Evolutionary conservation across 164 flowering plant genomes (phyloP).

Genomic region (Chimonanthus salicifolius): DNA sequence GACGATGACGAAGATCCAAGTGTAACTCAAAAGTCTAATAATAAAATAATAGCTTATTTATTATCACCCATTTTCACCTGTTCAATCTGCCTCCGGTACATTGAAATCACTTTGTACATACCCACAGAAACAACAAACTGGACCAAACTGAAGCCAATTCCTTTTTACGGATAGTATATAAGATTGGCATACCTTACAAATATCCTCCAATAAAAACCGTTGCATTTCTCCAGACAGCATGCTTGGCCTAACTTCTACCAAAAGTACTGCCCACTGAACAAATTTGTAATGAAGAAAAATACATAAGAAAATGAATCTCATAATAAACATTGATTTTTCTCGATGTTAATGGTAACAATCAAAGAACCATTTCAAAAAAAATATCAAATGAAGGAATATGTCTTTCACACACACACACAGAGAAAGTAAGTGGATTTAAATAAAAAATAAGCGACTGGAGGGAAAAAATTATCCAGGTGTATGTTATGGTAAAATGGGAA

Average conservation of each 20-base stretch:
- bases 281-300: not conserved
- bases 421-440: no score
- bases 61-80: no score
- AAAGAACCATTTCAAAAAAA: not conserved
- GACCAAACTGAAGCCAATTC: no score
- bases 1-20: no score
- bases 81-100: no score
- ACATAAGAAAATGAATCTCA: not conserved
- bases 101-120: no score
- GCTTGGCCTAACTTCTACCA: constrained; percentile 73
- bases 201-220: constrained; percentile 63
- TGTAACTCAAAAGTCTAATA: no score
- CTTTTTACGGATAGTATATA: no score
- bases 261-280: constrained; percentile 60
- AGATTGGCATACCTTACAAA: constrained; percentile 41
- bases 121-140: no score
- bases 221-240: constrained; percentile 75
- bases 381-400: not conserved
- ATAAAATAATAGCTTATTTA: no score
- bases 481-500: not conserved
- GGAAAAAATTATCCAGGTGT: not conserved
- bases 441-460: not conserved
- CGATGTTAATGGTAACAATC: not conserved
- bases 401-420: not conserved
- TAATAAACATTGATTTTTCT: not conserved